Evolutionary conservation across 306 rosid genomes (phyloP).

Genomic region (Castanea mollissima): DNA sequence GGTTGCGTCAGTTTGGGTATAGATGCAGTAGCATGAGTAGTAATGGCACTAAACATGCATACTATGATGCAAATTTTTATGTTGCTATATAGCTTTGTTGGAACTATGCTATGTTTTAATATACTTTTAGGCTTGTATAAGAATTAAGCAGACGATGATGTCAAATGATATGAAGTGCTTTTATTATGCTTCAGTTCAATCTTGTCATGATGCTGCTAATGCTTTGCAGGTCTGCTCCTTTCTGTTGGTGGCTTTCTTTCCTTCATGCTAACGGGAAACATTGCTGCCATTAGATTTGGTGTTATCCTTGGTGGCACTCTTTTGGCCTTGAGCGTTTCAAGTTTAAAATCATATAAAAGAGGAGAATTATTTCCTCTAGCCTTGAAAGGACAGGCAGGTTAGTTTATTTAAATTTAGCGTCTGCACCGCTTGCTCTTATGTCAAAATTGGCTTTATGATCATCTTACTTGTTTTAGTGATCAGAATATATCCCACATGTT

Average conservation of each 20-base stretch:
- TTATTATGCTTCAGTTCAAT: constrained; percentile 13
- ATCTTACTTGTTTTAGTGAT: neutral
- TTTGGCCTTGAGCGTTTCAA: constrained; percentile 65
- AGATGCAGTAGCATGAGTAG: neutral
- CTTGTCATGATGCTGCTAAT: constrained; percentile 18
- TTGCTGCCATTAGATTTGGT: constrained; percentile 84
- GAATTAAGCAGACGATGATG: neutral
- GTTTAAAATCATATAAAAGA: constrained; percentile 61
- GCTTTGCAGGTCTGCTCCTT: constrained; percentile 71
- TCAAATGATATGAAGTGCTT: neutral
- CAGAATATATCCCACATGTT: neutral
- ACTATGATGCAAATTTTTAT: neutral
- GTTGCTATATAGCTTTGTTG: neutral
- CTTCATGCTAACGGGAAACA: constrained; percentile 87
- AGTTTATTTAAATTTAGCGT: constrained; percentile 7
- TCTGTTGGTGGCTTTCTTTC: constrained; percentile 84
- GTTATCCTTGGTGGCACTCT: constrained; percentile 79
- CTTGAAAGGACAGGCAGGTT: constrained; percentile 90
- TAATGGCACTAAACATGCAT: neutral
- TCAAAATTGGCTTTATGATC: neutral
- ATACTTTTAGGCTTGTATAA: neutral
- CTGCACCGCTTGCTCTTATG: neutral
- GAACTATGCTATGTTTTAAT: neutral
- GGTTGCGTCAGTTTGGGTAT: neutral
- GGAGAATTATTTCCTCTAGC: constrained; percentile 58